Evolutionary conservation across 2,329 filamentous ascomycete genomes (phyloP).

Genomic region (Alternaria solani): DNA sequence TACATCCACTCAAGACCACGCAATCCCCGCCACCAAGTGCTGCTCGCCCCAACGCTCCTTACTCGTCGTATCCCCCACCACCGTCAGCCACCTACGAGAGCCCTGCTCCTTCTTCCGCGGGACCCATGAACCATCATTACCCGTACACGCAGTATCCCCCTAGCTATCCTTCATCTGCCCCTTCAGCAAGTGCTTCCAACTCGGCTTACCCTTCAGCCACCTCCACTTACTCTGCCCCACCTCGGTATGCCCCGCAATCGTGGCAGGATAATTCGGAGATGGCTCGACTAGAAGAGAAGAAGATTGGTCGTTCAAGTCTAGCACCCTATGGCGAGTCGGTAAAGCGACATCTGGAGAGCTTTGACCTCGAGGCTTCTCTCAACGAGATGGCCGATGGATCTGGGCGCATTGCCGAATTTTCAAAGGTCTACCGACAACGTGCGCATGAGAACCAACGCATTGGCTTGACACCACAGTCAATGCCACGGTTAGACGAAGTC

Average conservation of each 20-base stretch:
- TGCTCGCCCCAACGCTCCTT: conserved; percentile 34
- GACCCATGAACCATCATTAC: conserved; percentile 51
- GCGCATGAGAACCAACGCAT: conserved; percentile 61
- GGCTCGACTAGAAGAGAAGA: conserved; percentile 48
- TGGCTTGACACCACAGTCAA: conserved; percentile 56
- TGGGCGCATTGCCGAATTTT: conserved; percentile 57
- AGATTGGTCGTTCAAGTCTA: conserved; percentile 42
- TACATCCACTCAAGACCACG: conserved; percentile 49
- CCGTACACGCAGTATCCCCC: conserved; percentile 54
- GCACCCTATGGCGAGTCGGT: conserved; percentile 58
- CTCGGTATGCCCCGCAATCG: conserved; percentile 43
- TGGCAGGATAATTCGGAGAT: conserved; percentile 51
- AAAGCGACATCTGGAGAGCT: conserved; percentile 70
- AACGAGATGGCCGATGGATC: conserved; percentile 60
- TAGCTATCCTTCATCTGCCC: conserved; percentile 52
- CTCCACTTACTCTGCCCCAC: conserved; percentile 51
- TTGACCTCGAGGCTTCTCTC: conserved; percentile 64
- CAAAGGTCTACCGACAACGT: conserved; percentile 59
- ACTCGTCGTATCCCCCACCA: conserved; percentile 43
- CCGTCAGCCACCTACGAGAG: conserved; percentile 50
- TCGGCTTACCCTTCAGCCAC: conserved; percentile 54
- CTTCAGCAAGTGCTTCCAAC: conserved; percentile 45
- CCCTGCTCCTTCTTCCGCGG: conserved; percentile 43
- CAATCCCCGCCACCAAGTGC: conserved; percentile 44
- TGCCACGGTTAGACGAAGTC: conserved; percentile 60